phyloP scores from a whole-genome alignment of 2,329 filamentous ascomycete genomes.

The Daldinia sp. region DNA sequence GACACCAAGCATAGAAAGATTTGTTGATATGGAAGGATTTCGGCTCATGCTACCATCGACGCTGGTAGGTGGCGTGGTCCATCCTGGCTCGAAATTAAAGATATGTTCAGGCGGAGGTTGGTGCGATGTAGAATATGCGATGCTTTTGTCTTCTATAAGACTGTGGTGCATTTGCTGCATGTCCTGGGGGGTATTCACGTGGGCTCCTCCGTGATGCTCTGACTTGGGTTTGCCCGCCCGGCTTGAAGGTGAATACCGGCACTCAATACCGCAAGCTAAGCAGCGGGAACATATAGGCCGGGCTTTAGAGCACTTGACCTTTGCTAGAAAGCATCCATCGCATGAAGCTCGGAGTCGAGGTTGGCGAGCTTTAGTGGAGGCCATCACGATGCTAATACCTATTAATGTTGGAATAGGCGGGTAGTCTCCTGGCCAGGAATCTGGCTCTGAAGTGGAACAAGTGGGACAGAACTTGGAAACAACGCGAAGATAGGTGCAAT shows the following conservation, averaged over 20 bases:
- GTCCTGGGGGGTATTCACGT: conserved; percentile 33
- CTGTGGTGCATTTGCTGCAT: conserved; percentile 36
- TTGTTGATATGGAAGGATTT: conserved; percentile 49
- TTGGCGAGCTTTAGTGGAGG: conserved; percentile 49
- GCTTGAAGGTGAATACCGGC: conserved; percentile 62
- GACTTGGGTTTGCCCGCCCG: conserved; percentile 59
- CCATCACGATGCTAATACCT: conserved; percentile 25
- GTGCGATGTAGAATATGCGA: conserved; percentile 44
- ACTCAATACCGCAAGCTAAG: conserved; percentile 58
- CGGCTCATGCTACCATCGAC: conserved; percentile 48
- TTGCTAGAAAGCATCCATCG: conserved; percentile 63
- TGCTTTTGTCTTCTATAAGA: conserved; percentile 43
- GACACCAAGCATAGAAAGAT: conserved; percentile 45
- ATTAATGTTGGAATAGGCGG: conserved; percentile 8
- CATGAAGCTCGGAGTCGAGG: conserved; percentile 59
- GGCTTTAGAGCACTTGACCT: conserved; percentile 64
- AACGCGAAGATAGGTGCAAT: conserved; percentile 24
- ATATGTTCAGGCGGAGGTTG: conserved; percentile 43
- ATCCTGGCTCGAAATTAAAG: conserved; percentile 51
- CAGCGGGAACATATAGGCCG: conserved; percentile 63
- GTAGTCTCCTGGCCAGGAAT: background rate
- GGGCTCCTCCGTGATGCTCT: conserved; percentile 37
- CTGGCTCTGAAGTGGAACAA: conserved; percentile 4
- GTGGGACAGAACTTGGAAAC: conserved; percentile 21
- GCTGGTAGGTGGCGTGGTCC: conserved; percentile 51